These are phyloP conservation scores for Podospora tetraspora DNA, from an alignment of 495 filamentous ascomycete genomes.

Conservation along the genomic window DNA sequence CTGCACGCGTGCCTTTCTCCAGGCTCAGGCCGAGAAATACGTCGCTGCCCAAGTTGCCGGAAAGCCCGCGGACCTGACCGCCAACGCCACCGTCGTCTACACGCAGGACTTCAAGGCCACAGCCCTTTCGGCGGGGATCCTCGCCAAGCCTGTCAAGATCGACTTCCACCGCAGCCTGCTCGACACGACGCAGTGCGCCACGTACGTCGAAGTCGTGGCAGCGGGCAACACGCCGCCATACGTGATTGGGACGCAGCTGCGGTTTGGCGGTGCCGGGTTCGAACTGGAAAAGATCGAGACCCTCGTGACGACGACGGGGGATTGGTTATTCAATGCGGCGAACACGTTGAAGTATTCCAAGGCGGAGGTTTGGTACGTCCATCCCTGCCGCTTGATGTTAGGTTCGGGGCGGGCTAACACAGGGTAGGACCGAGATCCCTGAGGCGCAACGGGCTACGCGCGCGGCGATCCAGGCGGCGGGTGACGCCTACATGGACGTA, in stretches of 20 bases:
- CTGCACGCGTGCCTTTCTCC: conserved; percentile 22
- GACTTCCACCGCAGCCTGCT: conserved; percentile 44
- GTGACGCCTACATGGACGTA: conserved; percentile 43
- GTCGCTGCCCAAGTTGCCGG: conserved; percentile 17
- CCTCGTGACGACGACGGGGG: conserved; percentile 6
- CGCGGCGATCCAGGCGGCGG: conserved; percentile 40
- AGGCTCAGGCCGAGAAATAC: conserved; percentile 17
- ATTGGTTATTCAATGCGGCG: conserved; percentile 49
- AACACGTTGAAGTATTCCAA: conserved; percentile 40
- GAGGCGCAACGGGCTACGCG: conserved; percentile 31
- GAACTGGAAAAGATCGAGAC: background rate
- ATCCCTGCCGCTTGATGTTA: background rate
- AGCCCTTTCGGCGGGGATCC: conserved; percentile 35
- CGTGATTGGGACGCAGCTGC: conserved; percentile 44
- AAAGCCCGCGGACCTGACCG: conserved; percentile 12
- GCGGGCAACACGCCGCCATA: conserved; percentile 39
- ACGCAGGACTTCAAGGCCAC: conserved; percentile 41
- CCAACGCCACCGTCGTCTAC: conserved; percentile 18
- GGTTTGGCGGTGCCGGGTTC: conserved; percentile 21
- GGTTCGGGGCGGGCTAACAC: background rate
- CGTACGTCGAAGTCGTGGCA: conserved; percentile 46
- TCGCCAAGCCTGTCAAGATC: conserved; percentile 41
- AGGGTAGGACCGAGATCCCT: conserved; percentile 34
- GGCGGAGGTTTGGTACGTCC: conserved; percentile 34
- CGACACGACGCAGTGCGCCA: conserved; percentile 45